phyloP scores from a whole-genome alignment of 805 yeast genomes.

The Ogataea wickerhamii region DNA sequence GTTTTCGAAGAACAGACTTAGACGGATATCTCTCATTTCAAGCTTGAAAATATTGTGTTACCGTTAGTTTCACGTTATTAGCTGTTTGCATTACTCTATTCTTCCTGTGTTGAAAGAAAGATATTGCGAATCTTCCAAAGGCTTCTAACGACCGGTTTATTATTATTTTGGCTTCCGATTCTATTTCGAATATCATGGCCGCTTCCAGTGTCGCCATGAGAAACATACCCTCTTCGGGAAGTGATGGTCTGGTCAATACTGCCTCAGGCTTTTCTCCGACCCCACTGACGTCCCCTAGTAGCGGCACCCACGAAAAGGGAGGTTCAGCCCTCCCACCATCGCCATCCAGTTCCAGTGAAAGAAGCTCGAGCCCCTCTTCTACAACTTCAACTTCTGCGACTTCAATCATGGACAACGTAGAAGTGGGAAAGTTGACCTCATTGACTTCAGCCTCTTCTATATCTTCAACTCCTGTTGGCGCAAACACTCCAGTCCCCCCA shows the following conservation, averaged over 20 bases:
- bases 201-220: constrained; percentile 4
- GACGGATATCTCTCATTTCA: constrained; percentile 36
- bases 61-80: constrained; percentile 20
- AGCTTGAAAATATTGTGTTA: constrained; percentile 22
- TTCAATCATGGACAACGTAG: constrained; percentile 25
- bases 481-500: constrained; percentile 3
- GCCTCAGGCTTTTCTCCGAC: constrained; percentile 1
- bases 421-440: constrained; percentile 12
- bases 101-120: constrained; percentile 6
- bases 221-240: constrained; percentile 1
- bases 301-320: constrained; percentile 3
- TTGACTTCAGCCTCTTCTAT: constrained; percentile 14
- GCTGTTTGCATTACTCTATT: constrained; percentile 14
- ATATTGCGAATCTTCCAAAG: constrained; percentile 5
- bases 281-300: constrained; percentile 3
- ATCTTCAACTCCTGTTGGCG: constrained; percentile 9
- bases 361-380: constrained; percentile 42
- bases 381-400: constrained; percentile 33
- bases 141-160: constrained; percentile 26
- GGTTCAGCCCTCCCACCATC: constrained; percentile 26
- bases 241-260: neutral
- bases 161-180: constrained; percentile 16
- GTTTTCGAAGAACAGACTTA: constrained; percentile 20
- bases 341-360: constrained; percentile 30
- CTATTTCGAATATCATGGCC: constrained; percentile 8